phyloP scores from a whole-genome alignment of 164 flowering plant species.

The Nymphaea colorata region DNA sequence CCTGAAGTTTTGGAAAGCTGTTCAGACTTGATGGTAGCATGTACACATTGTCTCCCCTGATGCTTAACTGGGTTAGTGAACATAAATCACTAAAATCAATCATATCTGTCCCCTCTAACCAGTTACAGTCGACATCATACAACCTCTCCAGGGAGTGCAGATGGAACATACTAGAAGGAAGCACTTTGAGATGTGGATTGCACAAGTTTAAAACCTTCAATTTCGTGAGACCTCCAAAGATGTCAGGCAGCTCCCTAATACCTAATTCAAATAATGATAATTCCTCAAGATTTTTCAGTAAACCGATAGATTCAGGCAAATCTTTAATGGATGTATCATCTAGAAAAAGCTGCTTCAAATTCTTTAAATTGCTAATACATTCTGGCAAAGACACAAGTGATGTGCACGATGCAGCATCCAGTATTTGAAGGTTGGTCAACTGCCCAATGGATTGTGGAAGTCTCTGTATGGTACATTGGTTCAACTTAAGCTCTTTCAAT shows the following conservation, averaged over 20 bases:
- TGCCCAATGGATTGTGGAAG: no score
- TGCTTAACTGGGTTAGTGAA: neutral
- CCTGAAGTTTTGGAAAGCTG: neutral
- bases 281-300: neutral
- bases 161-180: neutral
- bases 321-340: neutral
- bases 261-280: neutral
- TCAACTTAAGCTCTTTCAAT: no score
- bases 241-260: neutral
- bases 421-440: no score
- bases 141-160: neutral
- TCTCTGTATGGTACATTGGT: no score
- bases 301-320: neutral
- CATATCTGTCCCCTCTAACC: neutral
- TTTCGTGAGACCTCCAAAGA: no score
- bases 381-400: neutral
- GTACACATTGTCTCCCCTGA: neutral
- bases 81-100: neutral
- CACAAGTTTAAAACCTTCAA: no score
- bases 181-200: neutral
- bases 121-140: neutral
- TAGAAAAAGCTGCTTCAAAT: neutral
- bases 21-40: neutral
- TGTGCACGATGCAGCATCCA: no score
- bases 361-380: no score